Base-by-base conservation (phyloP, 768 basidiomycete species). In the Pleurotus platypus region DNA sequence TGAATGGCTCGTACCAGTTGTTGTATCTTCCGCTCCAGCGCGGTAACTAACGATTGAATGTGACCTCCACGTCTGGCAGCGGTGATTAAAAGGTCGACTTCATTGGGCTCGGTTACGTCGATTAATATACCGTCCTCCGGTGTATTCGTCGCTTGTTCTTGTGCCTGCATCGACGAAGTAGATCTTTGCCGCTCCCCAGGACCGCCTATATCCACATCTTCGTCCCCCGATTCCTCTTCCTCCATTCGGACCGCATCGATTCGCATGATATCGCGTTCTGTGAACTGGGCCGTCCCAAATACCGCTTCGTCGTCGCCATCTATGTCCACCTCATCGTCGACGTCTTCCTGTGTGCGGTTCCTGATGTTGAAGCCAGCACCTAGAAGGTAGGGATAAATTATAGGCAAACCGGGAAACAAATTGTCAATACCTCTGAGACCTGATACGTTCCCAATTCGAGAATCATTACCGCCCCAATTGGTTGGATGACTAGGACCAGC, bases 251-350 rank as follows among this genome's bases (percentile, higher is more conserved):
- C 55, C n/a, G 62, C 64, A 5, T 62, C 57, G n/a, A 53, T 58
- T 37, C 67, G 73, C 11, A 89, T 69, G 35, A 92, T 73, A 63
- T 92, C 90, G 2, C 76, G 77, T 67, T 92, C 90, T 8, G 84
- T 86, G 67, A 93, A 93, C 64, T 93, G 91, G 0, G 80, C 76
- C 15, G 81, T 79, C 1, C 90, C 90, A 63, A 83, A 93, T 1
- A 78, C 63, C 2, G 66, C 78, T 55, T 84, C 78, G 64, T 90
- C 90, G 56, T 89, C 88, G 2, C 90, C 90, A 57, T 91, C 90
- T 8, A 92, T 74, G 57, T 93, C 91, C 8, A 92, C 76, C 46
- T 91, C 90, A 15, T 88, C 90, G 27, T 93, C 91, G 2, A 89
- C 78, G 58, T 91, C 89, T 58, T 78, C 72, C 15, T 78, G 74